Percentiles rank a stretch among this genome's conserved stretches.
Evolutionary conservation across 148 eudicot species (phyloP).

Genomic region (Spergularia bocconei): DNA sequence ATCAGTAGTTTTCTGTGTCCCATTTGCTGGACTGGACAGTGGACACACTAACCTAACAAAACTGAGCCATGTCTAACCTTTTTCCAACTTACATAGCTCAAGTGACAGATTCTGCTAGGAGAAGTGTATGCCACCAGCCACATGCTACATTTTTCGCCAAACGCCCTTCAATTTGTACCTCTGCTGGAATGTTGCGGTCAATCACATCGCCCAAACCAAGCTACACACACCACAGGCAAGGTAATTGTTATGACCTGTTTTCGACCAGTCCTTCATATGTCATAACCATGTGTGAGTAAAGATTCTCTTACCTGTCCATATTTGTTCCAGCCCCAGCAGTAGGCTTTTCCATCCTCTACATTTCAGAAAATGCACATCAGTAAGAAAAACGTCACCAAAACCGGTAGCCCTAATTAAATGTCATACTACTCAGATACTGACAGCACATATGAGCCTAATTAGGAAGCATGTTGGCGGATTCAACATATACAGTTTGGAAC

Average conservation of each 20-base stretch:
- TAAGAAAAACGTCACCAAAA: too few relatives aligned
- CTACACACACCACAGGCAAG: constrained; percentile 33
- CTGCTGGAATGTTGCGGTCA: constrained; percentile 83
- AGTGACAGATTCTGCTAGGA: constrained; percentile 74
- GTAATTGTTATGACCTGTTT: neutral
- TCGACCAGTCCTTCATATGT: neutral
- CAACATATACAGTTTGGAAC: too few relatives aligned
- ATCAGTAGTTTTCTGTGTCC: neutral
- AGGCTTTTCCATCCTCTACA: constrained; percentile 74
- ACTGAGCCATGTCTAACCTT: constrained; percentile 20
- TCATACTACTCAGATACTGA: too few relatives aligned
- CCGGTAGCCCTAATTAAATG: too few relatives aligned
- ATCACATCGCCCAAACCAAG: constrained; percentile 92
- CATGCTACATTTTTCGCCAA: constrained; percentile 71
- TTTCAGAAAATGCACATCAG: neutral
- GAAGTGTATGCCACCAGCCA: constrained; percentile 99
- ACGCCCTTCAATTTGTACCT: constrained; percentile 64
- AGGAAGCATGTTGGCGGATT: too few relatives aligned
- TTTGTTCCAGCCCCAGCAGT: constrained; percentile 99
- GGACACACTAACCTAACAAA: constrained; percentile 61
- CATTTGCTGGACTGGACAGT: neutral
- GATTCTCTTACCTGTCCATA: constrained; percentile 78
- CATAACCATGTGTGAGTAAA: neutral
- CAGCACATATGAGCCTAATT: too few relatives aligned
- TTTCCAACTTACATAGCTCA: constrained; percentile 17